Percentiles rank a stretch among this genome's conserved stretches.
phyloP scores from a whole-genome alignment of 805 yeast species.

The Kodamaea neixiangensis region DNA sequence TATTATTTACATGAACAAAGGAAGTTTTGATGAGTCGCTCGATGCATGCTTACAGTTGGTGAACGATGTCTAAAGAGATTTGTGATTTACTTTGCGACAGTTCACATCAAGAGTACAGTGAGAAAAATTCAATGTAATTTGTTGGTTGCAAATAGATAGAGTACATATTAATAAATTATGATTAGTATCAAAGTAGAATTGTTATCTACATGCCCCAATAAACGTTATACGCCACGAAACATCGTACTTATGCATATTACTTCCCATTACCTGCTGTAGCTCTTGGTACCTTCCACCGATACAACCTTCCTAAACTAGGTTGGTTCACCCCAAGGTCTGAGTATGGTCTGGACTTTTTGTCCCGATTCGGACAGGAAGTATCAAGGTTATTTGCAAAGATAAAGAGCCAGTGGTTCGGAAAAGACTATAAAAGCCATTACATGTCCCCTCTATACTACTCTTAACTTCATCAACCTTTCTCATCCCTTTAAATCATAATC shows the following conservation, averaged over 20 bases:
- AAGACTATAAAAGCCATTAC: neutral
- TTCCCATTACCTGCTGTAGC: too few relatives aligned
- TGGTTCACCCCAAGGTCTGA: neutral
- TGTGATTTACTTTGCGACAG: too few relatives aligned
- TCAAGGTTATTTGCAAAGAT: neutral
- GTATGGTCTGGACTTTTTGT: constrained; percentile 11
- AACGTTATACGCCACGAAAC: too few relatives aligned
- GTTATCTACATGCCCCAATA: too few relatives aligned
- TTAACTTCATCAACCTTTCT: neutral
- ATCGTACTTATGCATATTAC: neutral
- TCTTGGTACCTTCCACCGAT: too few relatives aligned
- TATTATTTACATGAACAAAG: constrained; percentile 64
- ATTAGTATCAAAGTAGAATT: too few relatives aligned
- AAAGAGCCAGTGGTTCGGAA: neutral
- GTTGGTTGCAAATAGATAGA: too few relatives aligned
- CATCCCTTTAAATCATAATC: neutral
- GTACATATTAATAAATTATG: too few relatives aligned
- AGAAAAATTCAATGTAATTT: too few relatives aligned
- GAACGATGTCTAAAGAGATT: constrained; percentile 12
- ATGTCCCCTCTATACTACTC: neutral
- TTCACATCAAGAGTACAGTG: too few relatives aligned
- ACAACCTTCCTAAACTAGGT: constrained; percentile 1
- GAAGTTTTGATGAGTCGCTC: constrained; percentile 70
- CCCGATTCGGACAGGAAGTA: constrained; percentile 4
- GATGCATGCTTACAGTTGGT: constrained; percentile 53